Evolutionary conservation across 176 grass and related monocot genomes (phyloP).

Genomic region (Aegilops speltoides): DNA sequence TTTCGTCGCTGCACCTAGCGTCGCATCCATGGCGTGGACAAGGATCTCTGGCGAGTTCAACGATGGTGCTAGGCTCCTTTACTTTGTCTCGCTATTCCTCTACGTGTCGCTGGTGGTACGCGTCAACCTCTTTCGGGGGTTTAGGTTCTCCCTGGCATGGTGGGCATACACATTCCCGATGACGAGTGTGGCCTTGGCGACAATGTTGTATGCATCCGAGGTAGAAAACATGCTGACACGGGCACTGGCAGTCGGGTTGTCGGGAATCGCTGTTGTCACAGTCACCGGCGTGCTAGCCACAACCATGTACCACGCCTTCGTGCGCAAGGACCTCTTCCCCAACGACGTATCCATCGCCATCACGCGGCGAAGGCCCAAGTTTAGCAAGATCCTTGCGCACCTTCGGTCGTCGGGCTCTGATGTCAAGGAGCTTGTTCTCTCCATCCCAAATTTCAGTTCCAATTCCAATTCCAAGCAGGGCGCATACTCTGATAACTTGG

Average conservation of each 20-base stretch:
- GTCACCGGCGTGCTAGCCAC: conserved; percentile 49
- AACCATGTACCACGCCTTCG: conserved; percentile 61
- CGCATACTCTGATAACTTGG: neutral
- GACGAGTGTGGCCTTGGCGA: conserved; percentile 54
- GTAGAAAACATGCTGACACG: conserved; percentile 46
- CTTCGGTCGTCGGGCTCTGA: conserved; percentile 49
- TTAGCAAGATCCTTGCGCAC: conserved; percentile 61
- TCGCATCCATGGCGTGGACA: conserved; percentile 55
- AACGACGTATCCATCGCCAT: conserved; percentile 92
- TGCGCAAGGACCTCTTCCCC: conserved; percentile 67
- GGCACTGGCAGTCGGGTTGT: conserved; percentile 42
- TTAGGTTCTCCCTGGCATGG: conserved; percentile 76
- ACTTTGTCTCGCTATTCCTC: conserved; percentile 74
- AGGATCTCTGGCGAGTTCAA: conserved; percentile 53
- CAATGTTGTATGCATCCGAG: conserved; percentile 53
- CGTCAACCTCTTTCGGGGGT: conserved; percentile 43
- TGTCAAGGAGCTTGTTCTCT: conserved; percentile 44
- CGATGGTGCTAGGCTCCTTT: conserved; percentile 49
- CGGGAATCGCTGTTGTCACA: conserved; percentile 50
- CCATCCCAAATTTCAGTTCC: neutral
- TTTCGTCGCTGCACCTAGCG: conserved; percentile 60
- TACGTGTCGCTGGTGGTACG: conserved; percentile 57
- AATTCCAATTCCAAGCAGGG: neutral
- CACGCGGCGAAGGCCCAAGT: conserved; percentile 55
- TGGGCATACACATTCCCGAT: conserved; percentile 92